Evolutionary conservation across 306 rosid genomes (phyloP).

Genomic region (Calophaca sinica): DNA sequence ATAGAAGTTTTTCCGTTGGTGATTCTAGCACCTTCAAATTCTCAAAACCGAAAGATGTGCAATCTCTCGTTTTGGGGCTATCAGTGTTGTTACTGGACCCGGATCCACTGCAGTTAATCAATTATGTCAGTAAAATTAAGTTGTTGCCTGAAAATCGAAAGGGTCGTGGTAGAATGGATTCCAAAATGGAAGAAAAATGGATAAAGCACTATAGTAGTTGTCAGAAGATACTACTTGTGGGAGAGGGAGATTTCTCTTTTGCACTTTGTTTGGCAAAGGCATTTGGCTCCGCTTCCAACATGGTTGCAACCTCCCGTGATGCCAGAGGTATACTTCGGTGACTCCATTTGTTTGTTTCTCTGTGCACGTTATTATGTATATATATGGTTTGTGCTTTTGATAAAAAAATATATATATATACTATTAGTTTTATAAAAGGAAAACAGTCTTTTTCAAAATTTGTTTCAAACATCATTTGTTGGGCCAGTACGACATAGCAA

Average conservation of each 20-base stretch:
- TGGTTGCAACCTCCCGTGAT: constrained; percentile 58
- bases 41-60: background rate
- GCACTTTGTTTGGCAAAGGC: constrained; percentile 52
- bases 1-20: constrained; percentile 35
- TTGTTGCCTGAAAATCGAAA: too few relatives aligned
- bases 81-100: background rate
- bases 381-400: too few relatives aligned
- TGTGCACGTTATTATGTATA: too few relatives aligned
- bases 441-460: too few relatives aligned
- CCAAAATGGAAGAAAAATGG: constrained; percentile 34
- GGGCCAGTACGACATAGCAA: too few relatives aligned
- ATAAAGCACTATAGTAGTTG: constrained; percentile 46
- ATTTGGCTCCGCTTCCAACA: constrained; percentile 50
- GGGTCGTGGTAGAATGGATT: too few relatives aligned
- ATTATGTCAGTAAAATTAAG: background rate
- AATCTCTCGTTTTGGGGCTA: background rate
- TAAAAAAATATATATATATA: too few relatives aligned
- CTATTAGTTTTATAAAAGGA: too few relatives aligned
- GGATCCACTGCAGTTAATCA: background rate
- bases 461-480: too few relatives aligned
- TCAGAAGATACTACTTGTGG: constrained; percentile 56
- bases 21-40: constrained; percentile 48
- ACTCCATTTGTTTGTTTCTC: background rate
- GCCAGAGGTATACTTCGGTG: constrained; percentile 28
- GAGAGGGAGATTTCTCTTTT: constrained; percentile 68